Percentiles rank a stretch among this genome's conserved stretches.
These are phyloP conservation scores for Jamesozyma jinghongensis DNA, from an alignment of 805 yeast genomes.

Conservation along the genomic window DNA sequence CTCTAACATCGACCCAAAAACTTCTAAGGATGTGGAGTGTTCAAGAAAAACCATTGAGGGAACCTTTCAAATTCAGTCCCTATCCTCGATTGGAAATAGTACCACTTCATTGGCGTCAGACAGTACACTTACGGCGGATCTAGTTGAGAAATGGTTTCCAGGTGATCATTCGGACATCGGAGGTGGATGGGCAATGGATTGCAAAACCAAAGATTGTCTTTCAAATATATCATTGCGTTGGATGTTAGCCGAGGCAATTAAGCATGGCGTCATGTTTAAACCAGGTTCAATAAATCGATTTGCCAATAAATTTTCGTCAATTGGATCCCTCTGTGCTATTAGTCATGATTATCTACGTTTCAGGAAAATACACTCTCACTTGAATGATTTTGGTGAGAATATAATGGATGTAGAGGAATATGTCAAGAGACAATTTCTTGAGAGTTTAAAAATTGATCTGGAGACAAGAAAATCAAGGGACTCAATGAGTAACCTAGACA, in stretches of 20 bases:
- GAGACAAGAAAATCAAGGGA: too few relatives aligned
- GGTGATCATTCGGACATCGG: conserved; percentile 66
- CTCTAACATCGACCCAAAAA: neutral
- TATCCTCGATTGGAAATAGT: neutral
- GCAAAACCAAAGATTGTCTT: conserved; percentile 31
- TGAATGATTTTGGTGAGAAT: neutral
- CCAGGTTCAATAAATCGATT: conserved; percentile 35
- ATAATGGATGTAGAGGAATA: neutral
- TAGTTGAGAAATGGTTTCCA: conserved; percentile 52
- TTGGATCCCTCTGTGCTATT: conserved; percentile 38
- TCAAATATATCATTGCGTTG: conserved; percentile 50
- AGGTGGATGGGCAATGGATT: conserved; percentile 53
- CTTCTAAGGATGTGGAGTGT: conserved; percentile 2
- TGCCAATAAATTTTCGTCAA: conserved; percentile 32
- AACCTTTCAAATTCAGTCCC: conserved; percentile 2
- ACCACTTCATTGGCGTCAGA: neutral
- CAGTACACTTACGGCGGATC: conserved; percentile 16
- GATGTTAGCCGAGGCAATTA: conserved; percentile 48
- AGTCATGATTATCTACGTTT: conserved; percentile 41
- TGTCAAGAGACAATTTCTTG: neutral
- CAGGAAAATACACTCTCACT: neutral
- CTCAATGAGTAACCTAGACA: too few relatives aligned
- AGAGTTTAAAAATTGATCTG: too few relatives aligned
- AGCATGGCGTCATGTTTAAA: conserved; percentile 42
- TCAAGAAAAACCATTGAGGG: conserved; percentile 8